Conservation (phyloP, 2,329 filamentous ascomycete genomes). For the Fusarium transvaalense region DNA sequence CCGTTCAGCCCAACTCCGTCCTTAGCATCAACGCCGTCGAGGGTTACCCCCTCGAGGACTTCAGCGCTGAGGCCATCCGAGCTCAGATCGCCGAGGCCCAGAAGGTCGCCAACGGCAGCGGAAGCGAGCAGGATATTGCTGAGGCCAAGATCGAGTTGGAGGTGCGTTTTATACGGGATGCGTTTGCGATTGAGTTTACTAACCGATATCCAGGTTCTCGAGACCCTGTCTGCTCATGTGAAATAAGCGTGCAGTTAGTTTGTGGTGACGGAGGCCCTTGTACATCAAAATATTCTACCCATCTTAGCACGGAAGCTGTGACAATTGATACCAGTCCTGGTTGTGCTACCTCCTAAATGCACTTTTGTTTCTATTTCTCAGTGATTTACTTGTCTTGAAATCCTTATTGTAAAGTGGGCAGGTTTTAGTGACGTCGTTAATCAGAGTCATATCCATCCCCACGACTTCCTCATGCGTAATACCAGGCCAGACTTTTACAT, state of each 20-base stretch:
- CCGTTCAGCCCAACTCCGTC: slow-evolving; percentile 93
- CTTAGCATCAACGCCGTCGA: slow-evolving; percentile 99
- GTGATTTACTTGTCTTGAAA: slow-evolving; percentile 38
- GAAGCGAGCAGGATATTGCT: slow-evolving; percentile 96
- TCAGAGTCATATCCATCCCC: slow-evolving; percentile 26
- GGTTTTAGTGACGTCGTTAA: slow-evolving; percentile 22
- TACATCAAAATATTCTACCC: slow-evolving; percentile 57
- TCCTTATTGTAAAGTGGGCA: background rate
- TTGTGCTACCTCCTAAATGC: slow-evolving; percentile 46
- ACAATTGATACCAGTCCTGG: slow-evolving; percentile 55
- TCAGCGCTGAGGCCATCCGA: slow-evolving; percentile 90
- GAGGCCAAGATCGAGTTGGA: slow-evolving; percentile 99
- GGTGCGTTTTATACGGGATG: slow-evolving; percentile 64
- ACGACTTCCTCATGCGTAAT: slow-evolving; percentile 15
- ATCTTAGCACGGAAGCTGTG: slow-evolving; percentile 53
- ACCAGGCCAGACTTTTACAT: slow-evolving; percentile 7
- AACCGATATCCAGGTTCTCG: slow-evolving; percentile 73
- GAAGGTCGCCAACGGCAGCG: slow-evolving; percentile 90
- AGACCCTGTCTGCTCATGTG: slow-evolving; percentile 83
- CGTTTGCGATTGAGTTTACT: slow-evolving; percentile 48
- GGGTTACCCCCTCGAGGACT: slow-evolving; percentile 94
- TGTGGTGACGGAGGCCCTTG: slow-evolving; percentile 57
- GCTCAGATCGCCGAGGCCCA: slow-evolving; percentile 94
- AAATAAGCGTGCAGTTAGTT: slow-evolving; percentile 76
- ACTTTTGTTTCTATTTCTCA: slow-evolving; percentile 23